These are phyloP conservation scores for Hortiboletus rubellus DNA, from an alignment of 1,284 basidiomycete species.

Conservation along the genomic window DNA sequence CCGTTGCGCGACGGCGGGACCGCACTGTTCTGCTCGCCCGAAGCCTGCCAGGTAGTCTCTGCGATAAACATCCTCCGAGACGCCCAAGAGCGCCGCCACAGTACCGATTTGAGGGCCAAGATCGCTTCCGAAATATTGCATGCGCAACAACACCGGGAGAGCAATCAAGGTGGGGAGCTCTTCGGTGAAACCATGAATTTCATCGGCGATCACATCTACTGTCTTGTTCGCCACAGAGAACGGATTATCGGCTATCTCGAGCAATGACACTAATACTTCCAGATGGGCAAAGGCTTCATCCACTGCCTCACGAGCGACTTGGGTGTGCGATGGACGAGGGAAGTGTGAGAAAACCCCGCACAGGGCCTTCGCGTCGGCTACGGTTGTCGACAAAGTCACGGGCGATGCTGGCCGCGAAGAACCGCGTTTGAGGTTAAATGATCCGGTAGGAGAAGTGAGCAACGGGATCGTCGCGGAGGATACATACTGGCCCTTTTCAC, in stretches of 20 bases:
- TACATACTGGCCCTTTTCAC: slow-evolving; percentile 43
- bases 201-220: slow-evolving; percentile 35
- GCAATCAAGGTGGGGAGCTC: slow-evolving; percentile 70
- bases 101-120: slow-evolving; percentile 37
- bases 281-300: slow-evolving; percentile 72
- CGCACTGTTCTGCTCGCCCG: slow-evolving; percentile 72
- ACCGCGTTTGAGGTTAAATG: slow-evolving; percentile 68
- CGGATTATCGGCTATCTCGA: slow-evolving; percentile 47
- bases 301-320: slow-evolving; percentile 69
- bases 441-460: slow-evolving; percentile 54
- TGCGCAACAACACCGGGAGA: slow-evolving; percentile 61
- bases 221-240: slow-evolving; percentile 27
- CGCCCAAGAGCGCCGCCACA: slow-evolving; percentile 54
- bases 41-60: slow-evolving; percentile 69
- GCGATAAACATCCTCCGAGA: slow-evolving; percentile 63
- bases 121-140: slow-evolving; percentile 22
- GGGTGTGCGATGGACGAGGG: slow-evolving; percentile 57
- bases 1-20: slow-evolving; percentile 54
- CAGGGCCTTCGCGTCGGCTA: slow-evolving; percentile 58
- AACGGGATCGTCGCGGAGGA: slow-evolving; percentile 48
- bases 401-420: slow-evolving; percentile 69
- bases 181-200: slow-evolving; percentile 53
- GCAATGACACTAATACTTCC: slow-evolving; percentile 52
- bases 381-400: slow-evolving; percentile 40
- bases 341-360: slow-evolving; percentile 58